phyloP scores from a whole-genome alignment of 148 eudicot genomes.

The Nepenthes gracilis region DNA sequence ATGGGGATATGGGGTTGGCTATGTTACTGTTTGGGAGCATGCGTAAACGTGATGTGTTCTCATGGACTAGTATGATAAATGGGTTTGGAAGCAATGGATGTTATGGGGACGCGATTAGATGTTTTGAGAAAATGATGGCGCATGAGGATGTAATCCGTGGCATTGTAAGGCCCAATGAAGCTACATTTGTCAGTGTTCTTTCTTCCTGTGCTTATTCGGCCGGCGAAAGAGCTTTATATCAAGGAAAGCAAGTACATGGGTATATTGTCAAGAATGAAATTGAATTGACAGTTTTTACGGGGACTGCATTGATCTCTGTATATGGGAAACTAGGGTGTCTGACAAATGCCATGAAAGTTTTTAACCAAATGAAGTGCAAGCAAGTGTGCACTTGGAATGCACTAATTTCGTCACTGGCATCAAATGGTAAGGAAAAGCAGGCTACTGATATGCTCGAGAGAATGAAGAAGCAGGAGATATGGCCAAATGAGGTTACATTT shows the following conservation, averaged over 20 bases:
- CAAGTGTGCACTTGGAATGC: constrained; percentile 53
- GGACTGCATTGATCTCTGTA: constrained; percentile 39
- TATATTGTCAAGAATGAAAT: constrained; percentile 39
- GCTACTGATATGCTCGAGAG: constrained; percentile 37
- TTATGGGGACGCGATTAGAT: constrained; percentile 21
- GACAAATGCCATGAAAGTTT: constrained; percentile 27
- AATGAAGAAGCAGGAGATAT: constrained; percentile 26
- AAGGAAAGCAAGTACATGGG: constrained; percentile 58
- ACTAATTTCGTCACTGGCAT: constrained; percentile 36
- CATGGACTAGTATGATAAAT: constrained; percentile 55
- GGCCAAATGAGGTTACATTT: constrained; percentile 48
- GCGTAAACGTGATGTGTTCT: constrained; percentile 35
- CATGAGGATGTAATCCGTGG: constrained; percentile 18
- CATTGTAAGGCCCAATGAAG: constrained; percentile 40
- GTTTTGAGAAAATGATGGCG: constrained; percentile 36
- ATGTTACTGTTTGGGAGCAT: constrained; percentile 31
- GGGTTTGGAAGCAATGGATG: constrained; percentile 31
- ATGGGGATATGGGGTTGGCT: constrained; percentile 37
- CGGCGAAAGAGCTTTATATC: constrained; percentile 18
- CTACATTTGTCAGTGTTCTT: constrained; percentile 48
- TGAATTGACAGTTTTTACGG: constrained; percentile 24
- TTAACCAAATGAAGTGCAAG: constrained; percentile 20
- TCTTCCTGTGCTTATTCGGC: constrained; percentile 32
- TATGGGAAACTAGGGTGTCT: constrained; percentile 48
- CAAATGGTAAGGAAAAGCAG: constrained; percentile 37